A percentile compares a stretch with the other conserved stretches of the same genome.
Evolutionary conservation across 1,284 basidiomycete genomes (phyloP).

Genomic region (Microbotryum violaceum): DNA sequence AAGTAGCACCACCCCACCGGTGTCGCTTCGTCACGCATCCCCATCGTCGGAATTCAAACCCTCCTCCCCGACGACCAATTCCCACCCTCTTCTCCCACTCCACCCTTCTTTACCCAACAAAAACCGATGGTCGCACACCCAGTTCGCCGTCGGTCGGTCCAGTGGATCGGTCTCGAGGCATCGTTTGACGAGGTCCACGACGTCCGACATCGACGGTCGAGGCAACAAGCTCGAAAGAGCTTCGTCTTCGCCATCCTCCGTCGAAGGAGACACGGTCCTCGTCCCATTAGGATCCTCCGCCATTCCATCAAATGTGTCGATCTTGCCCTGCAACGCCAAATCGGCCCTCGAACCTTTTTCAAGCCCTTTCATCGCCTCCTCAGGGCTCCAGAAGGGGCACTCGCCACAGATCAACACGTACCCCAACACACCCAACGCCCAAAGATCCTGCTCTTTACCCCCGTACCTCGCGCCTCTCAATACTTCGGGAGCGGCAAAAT

Average conservation of each 20-base stretch:
- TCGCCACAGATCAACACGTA: constrained; percentile 81
- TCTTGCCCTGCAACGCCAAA: constrained; percentile 53
- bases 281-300: too few species aligned
- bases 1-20: too few species aligned
- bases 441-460: constrained; percentile 95
- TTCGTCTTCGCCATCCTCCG: constrained; percentile 9
- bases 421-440: constrained; percentile 96
- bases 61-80: background rate
- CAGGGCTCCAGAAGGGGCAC: constrained; percentile 63
- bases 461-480: constrained; percentile 86
- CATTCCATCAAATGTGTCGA: background rate
- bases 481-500: constrained; percentile 93
- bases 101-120: constrained; percentile 54
- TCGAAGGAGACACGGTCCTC: too few species aligned
- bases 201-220: constrained; percentile 53
- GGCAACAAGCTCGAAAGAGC: constrained; percentile 9
- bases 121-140: constrained; percentile 67
- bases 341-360: constrained; percentile 48
- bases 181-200: constrained; percentile 65
- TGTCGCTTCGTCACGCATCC: too few species aligned
- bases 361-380: constrained; percentile 70
- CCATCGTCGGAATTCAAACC: background rate
- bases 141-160: constrained; percentile 71
- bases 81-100: constrained; percentile 39
- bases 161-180: constrained; percentile 66